A percentile compares a stretch with the other conserved stretches of the same genome.
Conservation (phyloP, 768 basidiomycete genomes). For the Tulasnella sp. region DNA sequence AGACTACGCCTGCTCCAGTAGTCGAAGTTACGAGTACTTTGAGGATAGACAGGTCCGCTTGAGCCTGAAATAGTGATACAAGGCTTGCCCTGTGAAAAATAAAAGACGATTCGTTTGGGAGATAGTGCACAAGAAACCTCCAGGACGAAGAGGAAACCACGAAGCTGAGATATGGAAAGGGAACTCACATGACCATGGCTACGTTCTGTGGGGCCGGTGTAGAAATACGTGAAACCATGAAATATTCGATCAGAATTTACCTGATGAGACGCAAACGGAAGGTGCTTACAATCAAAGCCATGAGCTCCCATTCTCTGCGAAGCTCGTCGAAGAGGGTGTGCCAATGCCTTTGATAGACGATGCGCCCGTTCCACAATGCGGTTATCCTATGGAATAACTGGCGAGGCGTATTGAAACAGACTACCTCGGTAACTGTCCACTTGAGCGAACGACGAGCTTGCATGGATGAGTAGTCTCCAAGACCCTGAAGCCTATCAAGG, state of each 20-base stretch:
- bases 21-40: not conserved
- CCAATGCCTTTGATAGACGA: slow-evolving; percentile 33
- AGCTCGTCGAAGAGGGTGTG: slow-evolving; percentile 27
- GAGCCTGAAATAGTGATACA: not conserved
- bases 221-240: not conserved
- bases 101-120: not conserved
- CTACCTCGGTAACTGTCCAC: not conserved
- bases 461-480: not conserved
- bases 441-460: not conserved
- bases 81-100: not conserved
- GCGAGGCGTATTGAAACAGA: not conserved
- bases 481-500: slow-evolving; percentile 20
- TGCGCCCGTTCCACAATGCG: slow-evolving; percentile 23
- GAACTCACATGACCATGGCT: not conserved
- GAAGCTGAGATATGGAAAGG: not conserved
- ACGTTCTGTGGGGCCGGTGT: not conserved
- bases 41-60: not conserved
- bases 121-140: not conserved
- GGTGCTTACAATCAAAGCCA: not conserved
- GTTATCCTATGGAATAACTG: not conserved
- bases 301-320: slow-evolving; percentile 12
- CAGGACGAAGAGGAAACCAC: not conserved
- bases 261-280: too few relatives aligned
- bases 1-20: not conserved
- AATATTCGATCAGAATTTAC: too few relatives aligned